A percentile compares a stretch with the other conserved stretches of the same genome.
These are phyloP conservation scores for Gloeopeniophorella convolvens DNA, from an alignment of 768 basidiomycete genomes.

Conservation along the genomic window DNA sequence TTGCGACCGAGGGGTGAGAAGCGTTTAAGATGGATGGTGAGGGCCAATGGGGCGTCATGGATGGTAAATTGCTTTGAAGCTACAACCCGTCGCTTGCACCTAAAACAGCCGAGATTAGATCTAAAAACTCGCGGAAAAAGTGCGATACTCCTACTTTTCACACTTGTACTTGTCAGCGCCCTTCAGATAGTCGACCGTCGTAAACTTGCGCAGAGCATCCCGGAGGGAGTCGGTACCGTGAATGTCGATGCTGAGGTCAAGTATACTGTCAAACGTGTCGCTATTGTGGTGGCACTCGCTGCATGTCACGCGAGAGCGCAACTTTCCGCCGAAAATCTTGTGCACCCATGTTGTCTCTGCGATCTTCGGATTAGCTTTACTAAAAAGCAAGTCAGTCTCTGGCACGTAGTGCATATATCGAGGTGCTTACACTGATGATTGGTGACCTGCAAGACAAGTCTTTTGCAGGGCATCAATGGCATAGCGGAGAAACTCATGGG, in stretches of 20 bases:
- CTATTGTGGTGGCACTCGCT: constrained; percentile 75
- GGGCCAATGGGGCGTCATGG: constrained; percentile 77
- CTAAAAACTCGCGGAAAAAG: background rate
- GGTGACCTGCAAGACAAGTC: constrained; percentile 63
- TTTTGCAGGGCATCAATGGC: constrained; percentile 88
- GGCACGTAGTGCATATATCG: background rate
- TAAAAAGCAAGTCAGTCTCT: constrained; percentile 27
- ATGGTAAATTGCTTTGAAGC: constrained; percentile 90
- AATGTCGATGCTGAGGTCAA: constrained; percentile 93
- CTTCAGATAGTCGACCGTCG: constrained; percentile 72
- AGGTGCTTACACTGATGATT: constrained; percentile 46
- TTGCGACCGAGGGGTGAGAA: constrained; percentile 90
- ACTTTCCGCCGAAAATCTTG: constrained; percentile 85
- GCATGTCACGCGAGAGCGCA: constrained; percentile 90
- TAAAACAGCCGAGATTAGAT: constrained; percentile 27
- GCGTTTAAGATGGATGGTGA: constrained; percentile 92
- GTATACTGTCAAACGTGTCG: constrained; percentile 93
- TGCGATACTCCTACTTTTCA: constrained; percentile 71
- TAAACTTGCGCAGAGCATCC: constrained; percentile 74
- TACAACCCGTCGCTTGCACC: constrained; percentile 86
- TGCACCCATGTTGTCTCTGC: constrained; percentile 93
- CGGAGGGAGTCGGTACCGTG: constrained; percentile 51
- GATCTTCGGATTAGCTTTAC: constrained; percentile 62
- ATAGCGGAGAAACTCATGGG: constrained; percentile 96
- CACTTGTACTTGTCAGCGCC: constrained; percentile 98